Conservation (phyloP, 2,329 filamentous ascomycete species). For the Penicillium italicum region DNA sequence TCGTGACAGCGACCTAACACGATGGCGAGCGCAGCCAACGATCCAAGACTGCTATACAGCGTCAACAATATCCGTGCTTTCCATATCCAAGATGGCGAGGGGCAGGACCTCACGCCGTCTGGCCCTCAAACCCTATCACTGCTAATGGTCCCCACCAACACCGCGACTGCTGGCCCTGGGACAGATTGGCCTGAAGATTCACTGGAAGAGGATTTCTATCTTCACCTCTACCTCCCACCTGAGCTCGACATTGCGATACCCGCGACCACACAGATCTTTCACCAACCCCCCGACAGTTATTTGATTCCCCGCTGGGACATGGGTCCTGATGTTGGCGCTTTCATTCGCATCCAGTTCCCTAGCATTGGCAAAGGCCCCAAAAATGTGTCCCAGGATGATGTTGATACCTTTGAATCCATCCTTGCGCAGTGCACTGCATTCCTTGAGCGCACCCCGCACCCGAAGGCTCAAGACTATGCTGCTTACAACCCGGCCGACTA, state of each 20-base stretch:
- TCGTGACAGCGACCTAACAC: not conserved
- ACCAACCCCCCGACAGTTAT: constrained; percentile 88
- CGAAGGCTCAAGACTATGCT: constrained; percentile 33
- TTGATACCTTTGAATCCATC: constrained; percentile 96
- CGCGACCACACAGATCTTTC: constrained; percentile 94
- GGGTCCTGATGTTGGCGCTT: constrained; percentile 80
- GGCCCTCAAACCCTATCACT: constrained; percentile 89
- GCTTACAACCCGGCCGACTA: constrained; percentile 79
- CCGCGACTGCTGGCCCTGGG: constrained; percentile 55
- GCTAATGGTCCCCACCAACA: constrained; percentile 90
- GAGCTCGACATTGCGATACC: constrained; percentile 91
- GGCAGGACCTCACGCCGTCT: constrained; percentile 75
- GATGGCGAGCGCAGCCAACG: constrained; percentile 31
- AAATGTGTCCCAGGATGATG: constrained; percentile 77
- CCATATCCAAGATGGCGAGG: constrained; percentile 83
- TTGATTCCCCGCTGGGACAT: constrained; percentile 94
- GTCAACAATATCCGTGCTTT: constrained; percentile 85
- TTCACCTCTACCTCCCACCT: constrained; percentile 89
- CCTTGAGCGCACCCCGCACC: constrained; percentile 73
- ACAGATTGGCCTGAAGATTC: constrained; percentile 61
- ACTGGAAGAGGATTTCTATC: constrained; percentile 87
- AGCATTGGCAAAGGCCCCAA: constrained; percentile 60
- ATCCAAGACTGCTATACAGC: constrained; percentile 42
- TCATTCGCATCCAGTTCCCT: constrained; percentile 91
- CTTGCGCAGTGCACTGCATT: constrained; percentile 97